phyloP scores from a whole-genome alignment of 441 rosid genomes.

The Euphorbia corollata region DNA sequence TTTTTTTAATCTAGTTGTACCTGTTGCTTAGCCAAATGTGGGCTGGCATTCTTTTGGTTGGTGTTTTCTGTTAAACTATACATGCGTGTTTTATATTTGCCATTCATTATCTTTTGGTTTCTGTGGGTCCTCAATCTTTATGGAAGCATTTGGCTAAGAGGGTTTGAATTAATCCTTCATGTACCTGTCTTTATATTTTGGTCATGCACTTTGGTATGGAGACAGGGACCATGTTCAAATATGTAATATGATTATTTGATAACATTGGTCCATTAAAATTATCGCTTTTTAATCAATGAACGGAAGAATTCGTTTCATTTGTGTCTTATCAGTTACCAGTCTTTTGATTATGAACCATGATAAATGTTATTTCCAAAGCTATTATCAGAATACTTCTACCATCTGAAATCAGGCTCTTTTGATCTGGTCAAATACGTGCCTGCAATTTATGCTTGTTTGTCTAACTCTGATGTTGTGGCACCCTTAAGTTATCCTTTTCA shows the following conservation, averaged over 20 bases:
- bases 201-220: background rate
- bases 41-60: background rate
- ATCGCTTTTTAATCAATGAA: background rate
- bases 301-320: background rate
- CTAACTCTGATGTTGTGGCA: background rate
- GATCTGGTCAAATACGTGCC: background rate
- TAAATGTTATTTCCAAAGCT: slow-evolving; percentile 5
- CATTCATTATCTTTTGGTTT: background rate
- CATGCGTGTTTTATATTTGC: background rate
- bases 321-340: background rate
- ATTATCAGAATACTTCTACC: background rate
- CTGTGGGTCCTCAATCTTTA: background rate
- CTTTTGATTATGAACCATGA: background rate
- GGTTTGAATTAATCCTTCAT: background rate
- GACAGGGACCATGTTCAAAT: background rate
- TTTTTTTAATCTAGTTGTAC: background rate
- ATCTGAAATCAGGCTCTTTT: background rate
- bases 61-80: background rate
- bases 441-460: background rate
- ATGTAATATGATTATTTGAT: background rate
- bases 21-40: background rate
- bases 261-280: background rate
- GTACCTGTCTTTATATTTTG: background rate
- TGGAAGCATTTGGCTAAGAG: background rate
- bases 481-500: slow-evolving; percentile 14